Evolutionary conservation across 805 yeast genomes (phyloP).

Genomic region (Starmerella floricola): DNA sequence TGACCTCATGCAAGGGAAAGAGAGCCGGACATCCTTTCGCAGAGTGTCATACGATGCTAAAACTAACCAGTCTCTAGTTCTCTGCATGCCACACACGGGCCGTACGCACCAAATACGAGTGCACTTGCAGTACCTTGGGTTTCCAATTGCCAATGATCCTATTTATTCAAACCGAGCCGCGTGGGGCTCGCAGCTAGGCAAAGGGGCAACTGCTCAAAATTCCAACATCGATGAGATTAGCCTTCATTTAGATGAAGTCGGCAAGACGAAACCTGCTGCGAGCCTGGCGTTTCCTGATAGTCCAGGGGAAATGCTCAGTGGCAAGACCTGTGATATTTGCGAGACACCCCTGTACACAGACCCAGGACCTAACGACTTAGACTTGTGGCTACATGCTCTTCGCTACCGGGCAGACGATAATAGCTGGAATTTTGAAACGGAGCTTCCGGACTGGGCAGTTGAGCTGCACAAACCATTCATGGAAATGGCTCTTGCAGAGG

Average conservation of each 20-base stretch:
- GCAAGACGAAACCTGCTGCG: conserved; percentile 55
- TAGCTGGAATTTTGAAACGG: conserved; percentile 63
- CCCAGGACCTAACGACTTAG: conserved; percentile 80
- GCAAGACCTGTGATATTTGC: conserved; percentile 52
- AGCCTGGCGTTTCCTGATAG: conserved; percentile 39
- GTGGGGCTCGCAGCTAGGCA: conserved; percentile 74
- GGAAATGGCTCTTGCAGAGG: conserved; percentile 67
- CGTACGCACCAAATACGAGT: conserved; percentile 93
- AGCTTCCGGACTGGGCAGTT: conserved; percentile 73
- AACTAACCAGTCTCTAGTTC: conserved; percentile 47
- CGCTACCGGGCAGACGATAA: conserved; percentile 43
- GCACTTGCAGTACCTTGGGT: conserved; percentile 79
- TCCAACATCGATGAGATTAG: conserved; percentile 38
- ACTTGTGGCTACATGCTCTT: conserved; percentile 84
- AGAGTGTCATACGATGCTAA: conserved; percentile 57
- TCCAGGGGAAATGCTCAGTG: conserved; percentile 56
- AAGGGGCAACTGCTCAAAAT: conserved; percentile 34
- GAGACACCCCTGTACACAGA: conserved; percentile 63
- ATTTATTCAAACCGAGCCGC: conserved; percentile 63
- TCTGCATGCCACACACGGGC: conserved; percentile 81
- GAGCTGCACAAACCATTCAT: conserved; percentile 47
- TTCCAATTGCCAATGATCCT: conserved; percentile 88
- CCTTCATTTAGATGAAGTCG: conserved; percentile 45
- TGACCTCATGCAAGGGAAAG: conserved; percentile 35
- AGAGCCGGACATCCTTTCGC: conserved; percentile 59